A percentile compares a stretch with the other conserved stretches of the same genome.
phyloP scores from a whole-genome alignment of 2,329 filamentous ascomycete species.

The Colletotrichum navitas region DNA sequence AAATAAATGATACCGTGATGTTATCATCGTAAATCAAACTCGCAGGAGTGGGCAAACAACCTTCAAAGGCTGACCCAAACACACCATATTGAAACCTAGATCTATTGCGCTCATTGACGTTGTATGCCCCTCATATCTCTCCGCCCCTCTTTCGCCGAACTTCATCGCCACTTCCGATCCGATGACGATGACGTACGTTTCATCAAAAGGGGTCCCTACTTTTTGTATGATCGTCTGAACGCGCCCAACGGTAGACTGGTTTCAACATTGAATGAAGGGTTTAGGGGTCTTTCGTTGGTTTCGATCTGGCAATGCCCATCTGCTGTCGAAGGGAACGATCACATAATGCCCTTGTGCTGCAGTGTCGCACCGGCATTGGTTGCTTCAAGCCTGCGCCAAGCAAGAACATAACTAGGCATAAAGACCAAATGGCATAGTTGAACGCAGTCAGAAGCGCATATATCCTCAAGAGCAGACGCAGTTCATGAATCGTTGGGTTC shows the following conservation, averaged over 20 bases:
- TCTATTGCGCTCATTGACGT: not conserved
- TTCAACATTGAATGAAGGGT: too few species aligned
- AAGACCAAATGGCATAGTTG: not conserved
- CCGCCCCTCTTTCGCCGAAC: not conserved
- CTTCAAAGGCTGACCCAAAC: not conserved
- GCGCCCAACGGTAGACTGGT: not conserved
- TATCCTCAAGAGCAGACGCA: not conserved
- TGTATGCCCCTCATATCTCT: not conserved
- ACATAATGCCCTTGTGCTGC: not conserved
- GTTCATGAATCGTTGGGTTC: not conserved
- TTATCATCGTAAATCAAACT: too few species aligned
- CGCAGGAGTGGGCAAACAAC: not conserved
- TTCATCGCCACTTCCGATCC: slow-evolving; percentile 5
- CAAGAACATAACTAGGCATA: not conserved
- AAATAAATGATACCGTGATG: too few species aligned
- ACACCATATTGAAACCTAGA: not conserved
- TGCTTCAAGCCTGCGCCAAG: not conserved
- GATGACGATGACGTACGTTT: slow-evolving; percentile 22
- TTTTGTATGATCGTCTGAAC: slow-evolving; percentile 4
- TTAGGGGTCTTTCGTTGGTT: not conserved
- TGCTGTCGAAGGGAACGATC: not conserved
- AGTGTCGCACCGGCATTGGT: not conserved
- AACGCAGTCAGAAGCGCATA: not conserved
- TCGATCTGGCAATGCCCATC: not conserved
- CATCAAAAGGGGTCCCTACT: not conserved